Base-by-base conservation (phyloP, 2,329 filamentous ascomycete genomes). In the Ophiocordyceps robertsii region DNA sequence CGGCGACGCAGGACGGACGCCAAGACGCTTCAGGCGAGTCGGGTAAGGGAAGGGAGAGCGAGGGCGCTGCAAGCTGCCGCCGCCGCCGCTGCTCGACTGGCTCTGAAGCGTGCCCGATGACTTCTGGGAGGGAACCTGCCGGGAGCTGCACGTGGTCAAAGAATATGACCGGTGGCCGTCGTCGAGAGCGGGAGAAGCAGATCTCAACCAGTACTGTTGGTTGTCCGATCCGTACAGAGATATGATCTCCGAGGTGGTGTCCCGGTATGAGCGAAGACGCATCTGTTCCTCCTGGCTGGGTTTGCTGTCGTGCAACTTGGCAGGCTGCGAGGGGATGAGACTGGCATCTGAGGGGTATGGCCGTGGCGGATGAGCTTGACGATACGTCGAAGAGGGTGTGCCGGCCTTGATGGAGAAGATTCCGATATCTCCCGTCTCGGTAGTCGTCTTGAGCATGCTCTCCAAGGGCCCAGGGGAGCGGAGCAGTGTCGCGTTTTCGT, bases 401-500 rank as follows among this genome's bases (percentile, higher is more conserved):
- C 47, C 41, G 4, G 52, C 49, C 31, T 51, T 67, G 49, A 77
- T 74, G 41, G 72, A 75, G 55, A 79, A 80, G 40, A 73, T 59
- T 5, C 75, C 75, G 49, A 78, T 76, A 49, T 81, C 75, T n/a
- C 77, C 76, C 9, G 75, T 78, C 53, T 81, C 77, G 1, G 76
- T 80, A 1, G 73, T 79, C 4, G 72, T 80, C 59, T 74, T 80
- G 45, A 81, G 63, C 77, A 81, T 80, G 55, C 74, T 72, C 49
- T 77, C 70, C n/a, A 80, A 59, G 2, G 72, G 72, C 6, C 69
- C 73, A 0, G 74, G 72, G 1, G 64, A 71, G 38, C 59, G 63
- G 13, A 70, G 61, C 40, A 70, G 57, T 27, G 56, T 54, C 29
- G 59, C 53, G 43, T 67, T 67, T 43, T 69, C 64, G 40, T 65